phyloP scores from a whole-genome alignment of 2,329 filamentous ascomycete species.

The Alternaria metachromatica region DNA sequence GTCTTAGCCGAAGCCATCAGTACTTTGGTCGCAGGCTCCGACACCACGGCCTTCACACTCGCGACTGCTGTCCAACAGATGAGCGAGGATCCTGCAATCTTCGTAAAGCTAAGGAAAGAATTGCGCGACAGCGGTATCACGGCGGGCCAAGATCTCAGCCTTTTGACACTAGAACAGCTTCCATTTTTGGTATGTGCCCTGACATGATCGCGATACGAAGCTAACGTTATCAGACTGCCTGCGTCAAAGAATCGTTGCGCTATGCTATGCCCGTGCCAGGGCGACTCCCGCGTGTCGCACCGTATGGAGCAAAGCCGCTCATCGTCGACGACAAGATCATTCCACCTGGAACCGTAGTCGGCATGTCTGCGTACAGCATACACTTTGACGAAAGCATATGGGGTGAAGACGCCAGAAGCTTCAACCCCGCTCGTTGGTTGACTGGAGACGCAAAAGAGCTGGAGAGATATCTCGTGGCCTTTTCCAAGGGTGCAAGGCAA shows the following conservation, averaged over 20 bases:
- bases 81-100: background rate
- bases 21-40: background rate
- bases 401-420: background rate
- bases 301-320: background rate
- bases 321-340: background rate
- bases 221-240: background rate
- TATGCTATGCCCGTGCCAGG: background rate
- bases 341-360: background rate
- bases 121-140: background rate
- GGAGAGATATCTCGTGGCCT: background rate
- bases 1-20: background rate
- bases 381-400: background rate
- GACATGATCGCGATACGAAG: background rate
- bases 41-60: background rate
- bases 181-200: background rate
- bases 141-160: background rate
- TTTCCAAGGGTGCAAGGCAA: background rate
- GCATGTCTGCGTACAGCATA: background rate
- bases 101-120: background rate
- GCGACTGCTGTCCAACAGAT: background rate
- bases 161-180: background rate
- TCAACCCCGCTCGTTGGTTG: background rate
- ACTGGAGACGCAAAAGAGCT: background rate
- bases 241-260: background rate
- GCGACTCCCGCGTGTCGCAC: background rate